phyloP scores from a whole-genome alignment of 192 early-diverging fungal species.

The Podila clonocystis region DNA sequence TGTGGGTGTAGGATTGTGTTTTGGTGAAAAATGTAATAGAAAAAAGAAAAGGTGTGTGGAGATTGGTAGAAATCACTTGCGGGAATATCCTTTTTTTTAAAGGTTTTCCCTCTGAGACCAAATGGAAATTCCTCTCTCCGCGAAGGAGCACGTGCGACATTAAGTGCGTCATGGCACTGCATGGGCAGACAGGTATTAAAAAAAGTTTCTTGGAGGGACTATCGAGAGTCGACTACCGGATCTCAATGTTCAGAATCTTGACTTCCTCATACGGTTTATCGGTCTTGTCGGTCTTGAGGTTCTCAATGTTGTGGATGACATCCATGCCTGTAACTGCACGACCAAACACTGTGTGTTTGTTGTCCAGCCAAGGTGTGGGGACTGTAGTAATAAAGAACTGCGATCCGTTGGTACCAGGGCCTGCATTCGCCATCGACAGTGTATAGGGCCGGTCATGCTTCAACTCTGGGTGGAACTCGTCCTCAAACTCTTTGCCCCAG shows the following conservation, averaged over 20 bases:
- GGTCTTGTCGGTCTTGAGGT: slow-evolving; percentile 80
- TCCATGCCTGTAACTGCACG: slow-evolving; percentile 91
- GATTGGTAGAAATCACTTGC: too few species aligned
- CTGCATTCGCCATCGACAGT: slow-evolving; percentile 95
- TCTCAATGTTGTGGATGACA: slow-evolving; percentile 89
- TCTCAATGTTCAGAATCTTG: slow-evolving; percentile 81
- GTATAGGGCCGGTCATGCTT: slow-evolving; percentile 92
- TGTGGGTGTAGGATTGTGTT: background rate
- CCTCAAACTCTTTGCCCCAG: slow-evolving; percentile 94
- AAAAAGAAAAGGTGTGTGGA: too few species aligned
- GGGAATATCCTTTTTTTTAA: too few species aligned
- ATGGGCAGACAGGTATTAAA: too few species aligned
- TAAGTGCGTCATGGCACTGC: too few species aligned
- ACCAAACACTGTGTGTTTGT: slow-evolving; percentile 98
- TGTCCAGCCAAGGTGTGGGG: slow-evolving; percentile 95
- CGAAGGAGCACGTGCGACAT: too few species aligned
- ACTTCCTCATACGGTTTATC: slow-evolving; percentile 93
- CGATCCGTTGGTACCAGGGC: slow-evolving; percentile 88
- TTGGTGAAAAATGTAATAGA: too few species aligned
- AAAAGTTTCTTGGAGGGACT: too few species aligned
- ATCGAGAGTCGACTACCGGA: slow-evolving; percentile 55
- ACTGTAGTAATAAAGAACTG: slow-evolving; percentile 98
- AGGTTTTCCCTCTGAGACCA: too few species aligned
- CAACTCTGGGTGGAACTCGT: slow-evolving; percentile 85
- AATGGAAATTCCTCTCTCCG: too few species aligned